Conservation (phyloP, 495 filamentous ascomycete genomes). For the Jackrogersella minutella region DNA sequence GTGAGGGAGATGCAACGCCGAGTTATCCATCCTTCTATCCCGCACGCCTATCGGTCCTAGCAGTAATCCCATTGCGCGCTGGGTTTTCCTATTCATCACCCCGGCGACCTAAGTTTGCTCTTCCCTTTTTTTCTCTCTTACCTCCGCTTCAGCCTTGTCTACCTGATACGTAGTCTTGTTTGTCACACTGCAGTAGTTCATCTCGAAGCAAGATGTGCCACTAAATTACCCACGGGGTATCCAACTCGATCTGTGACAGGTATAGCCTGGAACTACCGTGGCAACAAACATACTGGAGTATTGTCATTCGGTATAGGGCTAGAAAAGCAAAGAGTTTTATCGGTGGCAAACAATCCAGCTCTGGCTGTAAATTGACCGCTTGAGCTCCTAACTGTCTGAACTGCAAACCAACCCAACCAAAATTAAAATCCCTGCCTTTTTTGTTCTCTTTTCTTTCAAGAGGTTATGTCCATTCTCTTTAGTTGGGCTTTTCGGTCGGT, state of each 20-base stretch:
- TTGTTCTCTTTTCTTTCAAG: not conserved
- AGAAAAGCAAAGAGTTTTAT: conserved; percentile 2
- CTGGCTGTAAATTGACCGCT: not conserved
- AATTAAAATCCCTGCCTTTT: not conserved
- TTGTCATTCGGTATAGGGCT: conserved; percentile 3
- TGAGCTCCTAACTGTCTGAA: conserved; percentile 25
- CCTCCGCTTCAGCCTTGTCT: conserved; percentile 36
- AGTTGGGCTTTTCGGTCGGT: conserved; percentile 4
- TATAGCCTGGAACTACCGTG: conserved; percentile 16
- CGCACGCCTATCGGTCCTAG: conserved; percentile 25
- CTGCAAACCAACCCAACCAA: conserved; percentile 13
- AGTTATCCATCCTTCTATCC: conserved; percentile 13
- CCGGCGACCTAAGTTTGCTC: not conserved
- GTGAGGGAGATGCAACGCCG: conserved; percentile 22
- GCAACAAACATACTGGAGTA: conserved; percentile 14
- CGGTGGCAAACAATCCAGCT: conserved; percentile 28
- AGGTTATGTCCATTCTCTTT: conserved; percentile 12
- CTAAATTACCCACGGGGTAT: conserved; percentile 20
- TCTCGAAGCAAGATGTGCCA: conserved; percentile 33
- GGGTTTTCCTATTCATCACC: not conserved
- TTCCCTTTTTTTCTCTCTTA: not conserved
- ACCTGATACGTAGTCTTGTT: conserved; percentile 32
- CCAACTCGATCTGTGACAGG: conserved; percentile 16
- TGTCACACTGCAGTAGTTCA: conserved; percentile 42
- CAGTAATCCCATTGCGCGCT: conserved; percentile 7